phyloP scores from a whole-genome alignment of 768 basidiomycete genomes.

The Hortiboletus campestris region DNA sequence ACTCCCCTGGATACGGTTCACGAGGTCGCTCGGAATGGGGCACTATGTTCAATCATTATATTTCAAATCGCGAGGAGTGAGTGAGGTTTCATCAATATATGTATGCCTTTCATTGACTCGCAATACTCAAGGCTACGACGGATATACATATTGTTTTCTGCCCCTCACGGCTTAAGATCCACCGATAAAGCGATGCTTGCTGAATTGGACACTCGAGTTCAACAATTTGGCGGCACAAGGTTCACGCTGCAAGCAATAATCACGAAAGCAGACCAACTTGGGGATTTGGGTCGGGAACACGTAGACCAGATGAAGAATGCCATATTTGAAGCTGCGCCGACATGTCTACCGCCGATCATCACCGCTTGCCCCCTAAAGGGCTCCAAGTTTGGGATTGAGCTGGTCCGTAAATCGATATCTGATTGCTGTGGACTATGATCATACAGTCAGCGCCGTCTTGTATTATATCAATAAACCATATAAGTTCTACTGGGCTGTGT shows the following conservation, averaged over 20 bases:
- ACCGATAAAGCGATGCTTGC: constrained; percentile 62
- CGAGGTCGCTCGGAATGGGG: constrained; percentile 80
- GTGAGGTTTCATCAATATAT: constrained; percentile 22
- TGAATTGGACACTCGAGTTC: constrained; percentile 38
- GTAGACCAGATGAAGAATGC: constrained; percentile 46
- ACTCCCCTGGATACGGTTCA: constrained; percentile 78
- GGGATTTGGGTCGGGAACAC: constrained; percentile 31
- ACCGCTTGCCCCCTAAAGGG: constrained; percentile 48
- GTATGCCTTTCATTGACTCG: not conserved
- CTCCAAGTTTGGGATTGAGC: constrained; percentile 55
- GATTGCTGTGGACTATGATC: constrained; percentile 52
- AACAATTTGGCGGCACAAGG: constrained; percentile 35
- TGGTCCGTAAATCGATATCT: constrained; percentile 54
- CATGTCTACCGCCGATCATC: constrained; percentile 66
- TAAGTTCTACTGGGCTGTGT: not conserved
- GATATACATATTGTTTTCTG: constrained; percentile 70
- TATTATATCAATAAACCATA: not conserved
- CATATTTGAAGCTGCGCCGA: constrained; percentile 53
- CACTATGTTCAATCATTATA: constrained; percentile 60
- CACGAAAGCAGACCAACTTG: constrained; percentile 64
- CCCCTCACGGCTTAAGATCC: constrained; percentile 57
- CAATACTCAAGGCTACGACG: constrained; percentile 53
- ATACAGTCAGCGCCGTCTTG: not conserved
- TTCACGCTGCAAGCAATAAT: constrained; percentile 71
- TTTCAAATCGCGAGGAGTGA: constrained; percentile 59